phyloP scores from a whole-genome alignment of 148 eudicot species.

The Vaccinium darrowii region DNA sequence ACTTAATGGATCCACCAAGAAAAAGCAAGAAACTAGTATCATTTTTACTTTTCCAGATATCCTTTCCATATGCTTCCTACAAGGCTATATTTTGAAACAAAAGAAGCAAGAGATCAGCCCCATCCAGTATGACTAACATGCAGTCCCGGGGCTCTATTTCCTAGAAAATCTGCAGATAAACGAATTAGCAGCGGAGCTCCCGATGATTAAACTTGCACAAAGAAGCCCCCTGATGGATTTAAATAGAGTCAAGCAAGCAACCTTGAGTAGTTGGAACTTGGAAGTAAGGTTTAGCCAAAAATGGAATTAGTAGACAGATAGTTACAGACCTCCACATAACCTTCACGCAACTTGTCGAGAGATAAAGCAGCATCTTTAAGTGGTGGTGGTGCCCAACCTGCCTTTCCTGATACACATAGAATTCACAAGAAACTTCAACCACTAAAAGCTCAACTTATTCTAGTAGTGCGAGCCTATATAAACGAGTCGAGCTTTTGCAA shows the following conservation, averaged over 20 bases:
- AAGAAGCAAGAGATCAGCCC: not conserved
- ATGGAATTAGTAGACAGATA: not conserved
- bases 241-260: not conserved
- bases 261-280: not conserved
- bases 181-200: not conserved
- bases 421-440: slow-evolving; percentile 1
- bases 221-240: not conserved
- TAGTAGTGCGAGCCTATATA: too few relatives aligned
- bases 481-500: too few relatives aligned
- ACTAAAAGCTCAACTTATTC: not conserved
- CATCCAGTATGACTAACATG: not conserved
- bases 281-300: not conserved
- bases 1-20: not conserved
- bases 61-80: not conserved
- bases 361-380: slow-evolving; percentile 94
- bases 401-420: slow-evolving; percentile 53
- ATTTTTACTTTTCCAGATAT: not conserved
- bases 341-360: slow-evolving; percentile 84
- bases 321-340: slow-evolving; percentile 73
- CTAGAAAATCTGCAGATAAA: not conserved
- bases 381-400: slow-evolving; percentile 96
- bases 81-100: not conserved
- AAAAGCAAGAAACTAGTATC: not conserved
- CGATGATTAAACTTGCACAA: not conserved
- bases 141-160: not conserved